A percentile compares a stretch with the other conserved stretches of the same genome.
Evolutionary conservation across 257 asterid genomes (phyloP).

Genomic region (Oldenlandia corymbosa): DNA sequence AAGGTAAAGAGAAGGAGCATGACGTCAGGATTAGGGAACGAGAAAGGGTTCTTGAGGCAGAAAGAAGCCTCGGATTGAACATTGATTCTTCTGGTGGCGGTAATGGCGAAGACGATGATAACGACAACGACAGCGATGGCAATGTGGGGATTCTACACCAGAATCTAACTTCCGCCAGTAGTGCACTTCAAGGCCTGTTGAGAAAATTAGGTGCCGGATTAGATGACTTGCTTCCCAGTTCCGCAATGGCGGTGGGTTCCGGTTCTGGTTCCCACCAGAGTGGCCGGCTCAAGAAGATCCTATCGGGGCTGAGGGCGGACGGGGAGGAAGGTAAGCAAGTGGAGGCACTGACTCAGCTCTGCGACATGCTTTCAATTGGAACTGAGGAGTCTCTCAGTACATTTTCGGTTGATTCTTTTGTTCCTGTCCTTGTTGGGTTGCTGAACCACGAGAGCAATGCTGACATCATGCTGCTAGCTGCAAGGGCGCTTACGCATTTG

Average conservation of each 20-base stretch:
- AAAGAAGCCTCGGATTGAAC: slow-evolving; percentile 65
- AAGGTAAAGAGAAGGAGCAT: slow-evolving; percentile 88
- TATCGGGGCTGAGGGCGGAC: slow-evolving; percentile 88
- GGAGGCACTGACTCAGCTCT: slow-evolving; percentile 90
- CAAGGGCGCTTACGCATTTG: slow-evolving; percentile 96
- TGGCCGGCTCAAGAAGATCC: slow-evolving; percentile 83
- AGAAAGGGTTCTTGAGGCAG: slow-evolving; percentile 58
- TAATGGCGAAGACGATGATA: slow-evolving; percentile 72
- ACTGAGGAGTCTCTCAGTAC: slow-evolving; percentile 93
- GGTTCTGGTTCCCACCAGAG: slow-evolving; percentile 84
- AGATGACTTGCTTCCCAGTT: slow-evolving; percentile 92
- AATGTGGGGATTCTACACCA: slow-evolving; percentile 85
- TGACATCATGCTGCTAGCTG: slow-evolving; percentile 95
- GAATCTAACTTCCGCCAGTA: slow-evolving; percentile 85
- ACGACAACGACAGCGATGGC: slow-evolving; percentile 76
- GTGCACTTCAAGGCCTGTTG: slow-evolving; percentile 87
- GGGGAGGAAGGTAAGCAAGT: slow-evolving; percentile 98
- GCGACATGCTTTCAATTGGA: slow-evolving; percentile 92
- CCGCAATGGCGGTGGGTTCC: slow-evolving; percentile 69
- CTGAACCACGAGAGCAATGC: slow-evolving; percentile 89
- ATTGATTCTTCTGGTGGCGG: slow-evolving; percentile 65
- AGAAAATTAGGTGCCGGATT: slow-evolving; percentile 92
- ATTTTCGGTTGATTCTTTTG: slow-evolving; percentile 91
- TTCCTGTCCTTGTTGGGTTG: slow-evolving; percentile 92
- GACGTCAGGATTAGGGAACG: slow-evolving; percentile 53